These are phyloP conservation scores for Meyerozyma guilliermondii DNA, from an alignment of 1,139 yeast species.

Conservation along the genomic window DNA sequence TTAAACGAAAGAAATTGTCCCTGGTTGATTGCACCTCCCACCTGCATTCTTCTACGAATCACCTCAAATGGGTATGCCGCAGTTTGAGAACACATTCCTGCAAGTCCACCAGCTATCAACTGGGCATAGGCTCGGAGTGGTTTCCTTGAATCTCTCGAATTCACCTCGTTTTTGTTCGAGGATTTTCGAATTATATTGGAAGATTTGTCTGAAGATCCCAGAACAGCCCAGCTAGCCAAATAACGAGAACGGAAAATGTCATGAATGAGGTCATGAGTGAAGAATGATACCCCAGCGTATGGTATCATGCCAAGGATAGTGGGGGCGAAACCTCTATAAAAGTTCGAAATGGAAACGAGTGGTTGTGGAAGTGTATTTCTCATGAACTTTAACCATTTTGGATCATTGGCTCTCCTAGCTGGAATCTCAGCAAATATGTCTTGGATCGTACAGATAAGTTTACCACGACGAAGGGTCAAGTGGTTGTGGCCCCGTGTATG, in stretches of 20 bases:
- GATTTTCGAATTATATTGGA: conserved; percentile 9
- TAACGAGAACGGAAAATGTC: conserved; percentile 66
- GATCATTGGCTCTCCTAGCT: conserved; percentile 31
- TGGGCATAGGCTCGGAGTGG: conserved; percentile 91
- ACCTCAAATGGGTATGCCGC: conserved; percentile 98
- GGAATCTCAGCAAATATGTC: conserved; percentile 64
- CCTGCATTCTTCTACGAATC: conserved; percentile 92
- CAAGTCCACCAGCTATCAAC: conserved; percentile 86
- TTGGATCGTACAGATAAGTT: conserved; percentile 48
- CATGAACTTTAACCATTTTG: conserved; percentile 31
- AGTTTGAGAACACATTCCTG: conserved; percentile 93
- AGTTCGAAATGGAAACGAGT: conserved; percentile 53
- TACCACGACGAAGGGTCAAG: conserved; percentile 34
- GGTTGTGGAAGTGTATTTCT: conserved; percentile 30
- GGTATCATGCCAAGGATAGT: conserved; percentile 96
- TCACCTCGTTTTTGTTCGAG: conserved; percentile 17
- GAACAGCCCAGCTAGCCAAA: conserved; percentile 56
- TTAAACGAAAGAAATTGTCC: conserved; percentile 56
- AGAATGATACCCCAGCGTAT: conserved; percentile 95
- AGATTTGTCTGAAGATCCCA: conserved; percentile 7
- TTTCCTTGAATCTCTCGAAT: conserved; percentile 48
- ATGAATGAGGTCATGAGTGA: conserved; percentile 87
- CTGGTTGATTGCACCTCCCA: conserved; percentile 71
- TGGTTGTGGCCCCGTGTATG: conserved; percentile 21
- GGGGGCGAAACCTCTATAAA: conserved; percentile 91